Evolutionary conservation across 2,329 filamentous ascomycete species (phyloP).

Genomic region (Alternaria brassicae): DNA sequence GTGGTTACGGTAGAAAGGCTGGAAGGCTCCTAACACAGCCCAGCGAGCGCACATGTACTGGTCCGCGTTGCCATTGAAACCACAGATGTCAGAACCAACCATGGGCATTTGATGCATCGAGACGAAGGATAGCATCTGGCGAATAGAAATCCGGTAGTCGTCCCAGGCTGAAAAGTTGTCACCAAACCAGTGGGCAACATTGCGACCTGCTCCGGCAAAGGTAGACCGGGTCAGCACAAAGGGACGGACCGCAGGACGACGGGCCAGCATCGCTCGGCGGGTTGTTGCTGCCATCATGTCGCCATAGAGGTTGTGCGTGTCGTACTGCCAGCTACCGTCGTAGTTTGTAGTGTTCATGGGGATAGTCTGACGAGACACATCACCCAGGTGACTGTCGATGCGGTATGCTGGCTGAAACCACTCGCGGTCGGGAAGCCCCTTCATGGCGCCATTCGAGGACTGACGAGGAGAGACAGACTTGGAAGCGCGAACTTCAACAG

Average conservation of each 20-base stretch:
- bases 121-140: constrained; percentile 55
- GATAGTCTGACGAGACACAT: constrained; percentile 59
- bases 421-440: constrained; percentile 68
- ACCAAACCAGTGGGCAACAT: constrained; percentile 68
- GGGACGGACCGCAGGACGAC: constrained; percentile 69
- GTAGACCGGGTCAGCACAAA: constrained; percentile 78
- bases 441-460: constrained; percentile 50
- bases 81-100: constrained; percentile 72
- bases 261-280: constrained; percentile 68
- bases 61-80: constrained; percentile 71
- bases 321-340: constrained; percentile 72
- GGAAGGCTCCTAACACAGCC: constrained; percentile 75
- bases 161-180: constrained; percentile 59
- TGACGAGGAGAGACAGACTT: constrained; percentile 22
- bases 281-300: constrained; percentile 75
- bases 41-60: constrained; percentile 77
- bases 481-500: not conserved
- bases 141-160: constrained; percentile 53
- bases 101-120: constrained; percentile 58
- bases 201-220: constrained; percentile 72
- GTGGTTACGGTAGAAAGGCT: constrained; percentile 79
- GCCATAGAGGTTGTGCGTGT: constrained; percentile 80
- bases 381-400: constrained; percentile 67
- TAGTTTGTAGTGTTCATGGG: constrained; percentile 72
- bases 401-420: constrained; percentile 70